phyloP scores from a whole-genome alignment of 108 stramenopile genomes.

The Skeletonema grethae region DNA sequence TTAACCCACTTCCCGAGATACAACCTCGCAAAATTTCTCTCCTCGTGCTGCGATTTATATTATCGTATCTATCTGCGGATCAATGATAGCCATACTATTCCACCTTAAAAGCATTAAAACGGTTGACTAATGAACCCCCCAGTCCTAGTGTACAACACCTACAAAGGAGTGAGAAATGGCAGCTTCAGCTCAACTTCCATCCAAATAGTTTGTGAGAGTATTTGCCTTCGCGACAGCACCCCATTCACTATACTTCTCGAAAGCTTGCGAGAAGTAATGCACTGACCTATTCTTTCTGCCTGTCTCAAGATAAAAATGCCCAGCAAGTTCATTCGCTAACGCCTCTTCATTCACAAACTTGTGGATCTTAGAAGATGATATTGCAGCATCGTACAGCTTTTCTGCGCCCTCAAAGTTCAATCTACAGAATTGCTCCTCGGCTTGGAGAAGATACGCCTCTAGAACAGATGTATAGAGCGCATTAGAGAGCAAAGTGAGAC shows the following conservation, averaged over 20 bases:
- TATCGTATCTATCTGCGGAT: no score
- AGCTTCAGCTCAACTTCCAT: no score
- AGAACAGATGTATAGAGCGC: not conserved
- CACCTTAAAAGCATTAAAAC: no score
- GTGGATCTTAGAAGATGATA: constrained; percentile 8
- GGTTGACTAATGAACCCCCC: no score
- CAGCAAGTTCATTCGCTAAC: constrained; percentile 16
- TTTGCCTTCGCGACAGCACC: constrained; percentile 16
- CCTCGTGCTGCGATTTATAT: no score
- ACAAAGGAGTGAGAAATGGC: no score
- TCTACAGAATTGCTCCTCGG: not conserved
- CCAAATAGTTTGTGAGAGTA: no score
- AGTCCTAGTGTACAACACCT: no score
- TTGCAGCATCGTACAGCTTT: constrained; percentile 14
- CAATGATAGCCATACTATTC: no score
- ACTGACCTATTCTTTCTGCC: constrained; percentile 4
- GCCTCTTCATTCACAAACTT: constrained; percentile 24
- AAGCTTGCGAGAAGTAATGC: constrained; percentile 3
- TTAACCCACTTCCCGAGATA: no score
- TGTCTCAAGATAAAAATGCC: constrained; percentile 14
- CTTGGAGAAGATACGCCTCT: constrained; percentile 1
- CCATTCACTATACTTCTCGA: constrained; percentile 20
- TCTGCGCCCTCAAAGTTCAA: not conserved
- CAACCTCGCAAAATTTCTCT: no score
- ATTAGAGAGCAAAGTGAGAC: not conserved